Evolutionary conservation across 2,329 filamentous ascomycete genomes (phyloP).

Genomic region (Trichoderma lentiforme): DNA sequence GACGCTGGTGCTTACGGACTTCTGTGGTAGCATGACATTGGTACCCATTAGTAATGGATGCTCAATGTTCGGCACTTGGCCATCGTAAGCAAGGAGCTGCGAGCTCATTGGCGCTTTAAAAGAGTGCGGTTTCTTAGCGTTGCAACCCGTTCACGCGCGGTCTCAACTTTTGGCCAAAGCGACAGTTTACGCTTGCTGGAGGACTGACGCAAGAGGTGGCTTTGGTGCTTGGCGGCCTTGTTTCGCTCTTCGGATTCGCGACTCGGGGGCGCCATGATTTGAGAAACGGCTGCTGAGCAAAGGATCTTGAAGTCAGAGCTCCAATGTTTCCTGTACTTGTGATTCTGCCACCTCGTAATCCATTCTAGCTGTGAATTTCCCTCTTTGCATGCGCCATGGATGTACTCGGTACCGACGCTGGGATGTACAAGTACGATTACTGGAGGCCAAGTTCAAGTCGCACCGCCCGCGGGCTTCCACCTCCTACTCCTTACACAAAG

Average conservation of each 20-base stretch:
- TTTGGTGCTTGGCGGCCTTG: conserved; percentile 2
- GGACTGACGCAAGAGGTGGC: conserved; percentile 12
- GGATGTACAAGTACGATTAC: background rate
- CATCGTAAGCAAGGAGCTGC: background rate
- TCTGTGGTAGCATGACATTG: background rate
- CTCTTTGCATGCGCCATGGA: background rate
- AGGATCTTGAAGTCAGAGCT: background rate
- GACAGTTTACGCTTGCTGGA: background rate
- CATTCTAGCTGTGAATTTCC: background rate
- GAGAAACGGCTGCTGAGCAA: background rate
- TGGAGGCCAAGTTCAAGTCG: background rate
- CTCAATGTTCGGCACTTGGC: background rate
- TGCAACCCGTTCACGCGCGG: background rate
- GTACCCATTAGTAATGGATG: background rate
- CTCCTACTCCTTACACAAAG: background rate
- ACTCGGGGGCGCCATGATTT: background rate
- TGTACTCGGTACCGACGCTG: background rate
- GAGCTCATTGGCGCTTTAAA: background rate
- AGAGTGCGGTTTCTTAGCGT: background rate
- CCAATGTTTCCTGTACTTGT: background rate
- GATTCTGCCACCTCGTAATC: background rate
- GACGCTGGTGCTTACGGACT: background rate
- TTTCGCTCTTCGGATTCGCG: background rate
- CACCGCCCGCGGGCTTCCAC: background rate
- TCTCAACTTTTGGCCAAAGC: background rate